Base-by-base conservation (phyloP, 1,139 yeast genomes). In the Hemisphaericaspora subhashii region DNA sequence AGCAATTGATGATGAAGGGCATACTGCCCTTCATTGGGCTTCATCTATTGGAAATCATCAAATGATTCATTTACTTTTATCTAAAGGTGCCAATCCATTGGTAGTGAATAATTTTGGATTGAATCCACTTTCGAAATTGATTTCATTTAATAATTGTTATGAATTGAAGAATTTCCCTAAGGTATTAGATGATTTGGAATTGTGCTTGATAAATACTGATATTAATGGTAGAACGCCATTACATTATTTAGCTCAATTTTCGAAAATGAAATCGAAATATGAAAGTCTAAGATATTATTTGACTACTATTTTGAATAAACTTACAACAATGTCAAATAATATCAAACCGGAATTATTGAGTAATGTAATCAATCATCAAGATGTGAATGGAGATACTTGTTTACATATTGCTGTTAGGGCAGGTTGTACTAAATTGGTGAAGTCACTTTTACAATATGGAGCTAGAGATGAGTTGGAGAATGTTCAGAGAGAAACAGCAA, bases 1-100 rank as follows among this genome's bases (percentile, higher is more conserved):
- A 46, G 80, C 90, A 5, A 87, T 92, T 33, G 98, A 92, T 55
- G 95, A 87, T 50, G 98, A 92, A 60, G 97, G 97, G 0, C 97
- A 92, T 53, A 86, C 97, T 0, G 89, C 97, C 1, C 74, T 92
- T 48, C 98, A 92, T 59, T 92, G 98, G 98, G 96, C 98, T 0
- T 81, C 95, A 9, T 89, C 98, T 0, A 84, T 92, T 72, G 97
- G 96, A 7, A 83, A 86, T 50, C 65, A 81, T 39, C 78, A 78
- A 31, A 74, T 90, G 58, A 79, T 89, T 37, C 86, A 83, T 48
- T 66, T 87, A 15, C 63, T 92, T 18, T 60, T 89, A 15, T 65
- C 78, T 35, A 77, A 81, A 47, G 89, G 92, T 6, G 95, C 96
- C 2, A 84, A 86, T 54, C 83, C 90, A 4, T 63, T 84, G 31